Evolutionary conservation across 2,329 filamentous ascomycete species (phyloP), one percentile per base, ranked within the genome.

Genomic region (Arthroderma sp.): DNA sequence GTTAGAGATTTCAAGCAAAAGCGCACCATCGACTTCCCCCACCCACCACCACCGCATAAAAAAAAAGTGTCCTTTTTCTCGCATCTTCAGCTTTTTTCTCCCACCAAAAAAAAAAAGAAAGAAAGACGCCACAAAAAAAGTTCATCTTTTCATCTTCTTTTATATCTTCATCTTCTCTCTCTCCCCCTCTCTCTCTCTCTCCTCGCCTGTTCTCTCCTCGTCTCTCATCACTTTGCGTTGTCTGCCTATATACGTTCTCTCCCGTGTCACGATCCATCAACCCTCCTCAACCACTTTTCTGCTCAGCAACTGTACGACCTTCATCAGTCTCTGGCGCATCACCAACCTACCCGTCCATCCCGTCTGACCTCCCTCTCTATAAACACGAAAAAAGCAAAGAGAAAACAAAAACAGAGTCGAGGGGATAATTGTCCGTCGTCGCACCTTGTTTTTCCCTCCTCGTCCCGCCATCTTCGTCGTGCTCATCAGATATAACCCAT

Each of bases 1-100:
- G 47, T 39, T 48, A 33, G 41, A 47, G 47, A 47, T 50, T 48
- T 45, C 43, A 30, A 38, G 10, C 29, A 10, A 29, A 27, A 1
- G 8, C 43, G 22, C 27, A 5, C 5, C 36, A 28, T 38, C 29
- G 3, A 22, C 33, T 28, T 11, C 8, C 11, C 8, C 32, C 8
- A 11, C 32, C 11, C 32, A 34, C 8, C 32, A 34, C 32, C 8
- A 34, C 8, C 8, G 32, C 8, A 11, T 9, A 34, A 34, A 34
- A 34, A 34, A 34, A 11, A 34, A 34, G 32, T 34, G 15, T 22
- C 15, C 15, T 22, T 22, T 22, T 22, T 22, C n/a, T 29, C 36
- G 11, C 32, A 29, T 34, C 36, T 42, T 37, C 33, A 31, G 28
- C 36, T 31, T 38, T 41, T 41, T 41, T 30, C 38, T 22, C 15